Evolutionary conservation across 2,329 filamentous ascomycete species (phyloP), one percentile per base, ranked within the genome.

Genomic region (Botryotinia globosa): DNA sequence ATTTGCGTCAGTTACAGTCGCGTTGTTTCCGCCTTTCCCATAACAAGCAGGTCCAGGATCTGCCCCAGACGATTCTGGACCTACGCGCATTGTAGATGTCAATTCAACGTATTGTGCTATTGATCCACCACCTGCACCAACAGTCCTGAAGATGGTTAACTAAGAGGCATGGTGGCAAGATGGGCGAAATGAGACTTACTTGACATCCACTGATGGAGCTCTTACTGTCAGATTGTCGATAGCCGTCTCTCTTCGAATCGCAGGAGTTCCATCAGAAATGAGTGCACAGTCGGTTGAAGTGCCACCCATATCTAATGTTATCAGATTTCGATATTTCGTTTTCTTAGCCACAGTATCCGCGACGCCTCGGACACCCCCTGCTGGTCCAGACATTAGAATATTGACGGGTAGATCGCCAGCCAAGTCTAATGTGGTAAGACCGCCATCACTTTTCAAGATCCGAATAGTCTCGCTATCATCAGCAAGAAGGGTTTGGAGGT

Each of bases 371-470:
- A 71, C 44, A 18, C 59, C 59, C 32, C 44, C 69, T 22, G 69
- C 59, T 12, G 69, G 69, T 6, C 44, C 69, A 37, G 69, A 64
- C 59, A 71, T 71, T 10, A 71, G 29, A 1, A 64, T 64, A 25
- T 63, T 42, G 32, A 70, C 56, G 18, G 68, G 56, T 16, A 70
- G 18, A 48, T 63, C 56, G 29, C 68, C 56, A 39, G 58, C 42
- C 42, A 70, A 29, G 22, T 48, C 56, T 20, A 70, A 51, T 22
- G 45, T 71, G 16, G 69, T 64, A 48, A 71, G 69, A 44, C 69
- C 69, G 18, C 59, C 69, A 71, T 71, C 69, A 39, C 69, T 71
- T 44, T 71, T 71, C 16, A 71, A 20, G 25, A 71, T 71, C 14
- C 69, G 59, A 54, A 71, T 71, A 14, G 34, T 64, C 45, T 71